Base-by-base conservation (phyloP, 306 rosid species). In the Cicer yamashitae region DNA sequence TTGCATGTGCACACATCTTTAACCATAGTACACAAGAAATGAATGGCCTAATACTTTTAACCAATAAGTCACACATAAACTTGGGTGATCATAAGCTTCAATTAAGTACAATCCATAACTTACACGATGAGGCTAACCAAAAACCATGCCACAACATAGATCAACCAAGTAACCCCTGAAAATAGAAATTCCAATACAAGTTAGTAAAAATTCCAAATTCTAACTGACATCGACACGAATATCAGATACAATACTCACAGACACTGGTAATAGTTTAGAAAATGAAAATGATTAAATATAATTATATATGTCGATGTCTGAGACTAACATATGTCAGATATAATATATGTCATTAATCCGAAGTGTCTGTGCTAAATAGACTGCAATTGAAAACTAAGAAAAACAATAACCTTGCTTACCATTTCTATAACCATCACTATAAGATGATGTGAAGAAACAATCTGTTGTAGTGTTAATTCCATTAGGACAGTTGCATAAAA, bases 401-500 rank as follows among this genome's bases (percentile, higher is more conserved):
- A 41, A 5, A 44, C 56, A 1, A n/a, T 1, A 82, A 69, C 34
- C 46, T 52, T 18, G 44, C 79, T 47, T 87, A 91, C 98, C 88
- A 18, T 61, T 74, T 81, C 73, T 86, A 22, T 89, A 80, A 58
- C 77, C 94, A 47, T 8, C n/a, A 13, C 75, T 84, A 48, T 76
- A 87, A 38, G 82, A 10, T 14, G 86, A 71, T 71, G 79, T 84
- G 76, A 93, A 86, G 85, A 73, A 89, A 70, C 97, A 93, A 81
- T 87, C 85, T 2, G 81, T 82, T 1, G 97, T 76, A 1, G 89
- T 87, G 85, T 88, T 91, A 54, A 89, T 77, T 50, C 96, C 98
- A 78, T 74, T 76, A 10, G 92, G 96, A 77, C 97, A 93, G n/a
- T 86, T 88, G 76, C 97, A 93, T 20, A 86, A 18, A 64, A 89